These are phyloP conservation scores for Diutina rugosa DNA, from an alignment of 1,139 yeast genomes.

Conservation along the genomic window DNA sequence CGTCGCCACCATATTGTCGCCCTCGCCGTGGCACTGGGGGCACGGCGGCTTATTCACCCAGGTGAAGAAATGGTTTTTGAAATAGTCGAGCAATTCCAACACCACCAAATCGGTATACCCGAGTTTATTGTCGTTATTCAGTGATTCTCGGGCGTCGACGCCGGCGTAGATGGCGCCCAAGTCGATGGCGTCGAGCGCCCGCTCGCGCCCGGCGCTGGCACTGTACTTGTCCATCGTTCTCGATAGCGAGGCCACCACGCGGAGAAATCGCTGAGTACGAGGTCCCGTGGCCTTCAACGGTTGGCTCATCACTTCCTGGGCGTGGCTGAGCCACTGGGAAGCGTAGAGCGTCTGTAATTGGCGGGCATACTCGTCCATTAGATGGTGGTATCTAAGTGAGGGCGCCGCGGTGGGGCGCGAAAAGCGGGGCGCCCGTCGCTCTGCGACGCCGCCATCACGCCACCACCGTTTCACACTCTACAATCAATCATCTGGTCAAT, in stretches of 20 bases:
- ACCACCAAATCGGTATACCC: slow-evolving; percentile 64
- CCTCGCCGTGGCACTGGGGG: slow-evolving; percentile 25
- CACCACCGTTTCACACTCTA: too few species aligned
- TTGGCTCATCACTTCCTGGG: not conserved
- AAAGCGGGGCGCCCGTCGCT: too few species aligned
- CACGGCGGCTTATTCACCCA: slow-evolving; percentile 78
- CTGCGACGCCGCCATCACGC: too few species aligned
- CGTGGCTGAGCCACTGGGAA: not conserved
- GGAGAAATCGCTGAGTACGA: not conserved
- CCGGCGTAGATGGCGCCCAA: slow-evolving; percentile 22
- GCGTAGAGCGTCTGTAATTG: not conserved
- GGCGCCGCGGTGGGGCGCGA: not conserved
- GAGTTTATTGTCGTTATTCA: slow-evolving; percentile 4
- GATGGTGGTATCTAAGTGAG: not conserved
- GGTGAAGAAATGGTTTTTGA: slow-evolving; percentile 63
- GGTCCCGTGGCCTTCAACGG: not conserved
- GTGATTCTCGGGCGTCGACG: slow-evolving; percentile 18
- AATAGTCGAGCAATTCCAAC: slow-evolving; percentile 57
- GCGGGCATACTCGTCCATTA: not conserved
- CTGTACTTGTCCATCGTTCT: slow-evolving; percentile 1
- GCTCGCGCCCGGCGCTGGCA: slow-evolving; percentile 4
- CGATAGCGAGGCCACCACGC: not conserved
- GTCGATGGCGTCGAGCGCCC: slow-evolving; percentile 23
- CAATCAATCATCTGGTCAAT: not conserved
- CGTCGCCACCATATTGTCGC: slow-evolving; percentile 16